phyloP scores from a whole-genome alignment of 1,139 yeast species.

The Komagataea norvegica region DNA sequence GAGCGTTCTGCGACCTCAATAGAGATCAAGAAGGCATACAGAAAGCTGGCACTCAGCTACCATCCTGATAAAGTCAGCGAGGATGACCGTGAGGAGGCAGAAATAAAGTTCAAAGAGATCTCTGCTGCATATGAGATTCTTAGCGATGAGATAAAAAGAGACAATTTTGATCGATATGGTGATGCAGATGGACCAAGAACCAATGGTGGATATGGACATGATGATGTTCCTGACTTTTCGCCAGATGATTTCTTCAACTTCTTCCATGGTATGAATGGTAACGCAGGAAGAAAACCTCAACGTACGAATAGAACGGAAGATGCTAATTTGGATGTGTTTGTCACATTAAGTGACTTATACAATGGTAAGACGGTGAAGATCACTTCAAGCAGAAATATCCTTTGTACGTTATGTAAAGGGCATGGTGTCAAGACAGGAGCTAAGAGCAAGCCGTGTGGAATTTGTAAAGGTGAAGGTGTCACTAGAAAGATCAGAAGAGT shows the following conservation, averaged over 20 bases:
- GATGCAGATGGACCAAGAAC: slow-evolving; percentile 39
- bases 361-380: slow-evolving; percentile 78
- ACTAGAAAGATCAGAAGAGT: slow-evolving; percentile 57
- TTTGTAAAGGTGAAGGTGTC: slow-evolving; percentile 72
- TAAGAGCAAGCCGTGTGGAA: slow-evolving; percentile 48
- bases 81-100: slow-evolving; percentile 58
- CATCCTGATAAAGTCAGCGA: slow-evolving; percentile 83
- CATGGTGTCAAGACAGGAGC: slow-evolving; percentile 70
- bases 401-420: slow-evolving; percentile 73
- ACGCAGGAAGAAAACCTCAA: slow-evolving; percentile 26
- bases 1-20: slow-evolving; percentile 52
- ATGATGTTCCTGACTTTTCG: slow-evolving; percentile 35
- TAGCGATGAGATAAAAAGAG: slow-evolving; percentile 55
- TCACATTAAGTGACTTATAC: slow-evolving; percentile 72
- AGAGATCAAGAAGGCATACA: slow-evolving; percentile 74
- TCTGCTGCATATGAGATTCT: slow-evolving; percentile 74
- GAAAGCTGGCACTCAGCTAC: slow-evolving; percentile 63
- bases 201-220: slow-evolving; percentile 18
- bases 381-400: slow-evolving; percentile 64
- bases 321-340: slow-evolving; percentile 58
- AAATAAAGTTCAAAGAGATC: slow-evolving; percentile 67
- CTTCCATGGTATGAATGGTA: slow-evolving; percentile 37
- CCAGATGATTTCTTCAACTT: slow-evolving; percentile 73
- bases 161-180: slow-evolving; percentile 56
- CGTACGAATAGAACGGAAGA: slow-evolving; percentile 47